These are phyloP conservation scores for Penicillium sp. DNA, from an alignment of 2,329 filamentous ascomycete genomes.

Conservation along the genomic window DNA sequence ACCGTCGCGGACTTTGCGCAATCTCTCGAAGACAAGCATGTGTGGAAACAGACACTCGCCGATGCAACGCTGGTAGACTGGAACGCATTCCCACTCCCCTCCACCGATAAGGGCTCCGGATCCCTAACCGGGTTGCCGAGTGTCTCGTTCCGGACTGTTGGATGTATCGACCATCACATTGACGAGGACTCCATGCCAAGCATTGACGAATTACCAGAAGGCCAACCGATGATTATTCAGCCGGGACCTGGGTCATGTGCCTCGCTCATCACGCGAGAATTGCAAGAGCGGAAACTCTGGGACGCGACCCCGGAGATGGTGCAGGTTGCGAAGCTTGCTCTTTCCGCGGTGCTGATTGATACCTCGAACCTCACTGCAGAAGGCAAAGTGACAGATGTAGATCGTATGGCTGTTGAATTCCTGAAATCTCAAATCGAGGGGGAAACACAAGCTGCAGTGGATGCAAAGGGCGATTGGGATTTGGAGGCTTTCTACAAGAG, in stretches of 20 bases:
- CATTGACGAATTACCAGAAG: conserved; percentile 32
- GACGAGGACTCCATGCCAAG: conserved; percentile 55
- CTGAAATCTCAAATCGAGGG: conserved; percentile 52
- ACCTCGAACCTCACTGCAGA: conserved; percentile 45
- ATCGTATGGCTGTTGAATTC: conserved; percentile 50
- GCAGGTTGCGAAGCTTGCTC: conserved; percentile 39
- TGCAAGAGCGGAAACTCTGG: conserved; percentile 47
- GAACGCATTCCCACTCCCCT: conserved; percentile 46
- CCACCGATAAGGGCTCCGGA: conserved; percentile 46
- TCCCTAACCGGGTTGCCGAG: conserved; percentile 48
- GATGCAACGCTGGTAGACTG: conserved; percentile 45
- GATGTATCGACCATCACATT: conserved; percentile 62
- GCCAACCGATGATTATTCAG: conserved; percentile 52
- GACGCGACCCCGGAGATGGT: conserved; percentile 23
- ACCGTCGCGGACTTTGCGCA: conserved; percentile 42
- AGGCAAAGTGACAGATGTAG: conserved; percentile 48
- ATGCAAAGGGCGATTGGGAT: conserved; percentile 40
- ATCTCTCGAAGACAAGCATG: conserved; percentile 14
- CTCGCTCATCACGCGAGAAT: conserved; percentile 55
- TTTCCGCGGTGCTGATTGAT: conserved; percentile 46
- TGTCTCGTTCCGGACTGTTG: conserved; percentile 44
- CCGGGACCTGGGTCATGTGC: conserved; percentile 58
- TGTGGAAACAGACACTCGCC: conserved; percentile 10
- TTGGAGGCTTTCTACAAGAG: conserved; percentile 51
- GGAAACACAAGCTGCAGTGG: neutral